Conservation (phyloP, 2,329 filamentous ascomycete species). For the Myriosclerotinia curreyana region DNA sequence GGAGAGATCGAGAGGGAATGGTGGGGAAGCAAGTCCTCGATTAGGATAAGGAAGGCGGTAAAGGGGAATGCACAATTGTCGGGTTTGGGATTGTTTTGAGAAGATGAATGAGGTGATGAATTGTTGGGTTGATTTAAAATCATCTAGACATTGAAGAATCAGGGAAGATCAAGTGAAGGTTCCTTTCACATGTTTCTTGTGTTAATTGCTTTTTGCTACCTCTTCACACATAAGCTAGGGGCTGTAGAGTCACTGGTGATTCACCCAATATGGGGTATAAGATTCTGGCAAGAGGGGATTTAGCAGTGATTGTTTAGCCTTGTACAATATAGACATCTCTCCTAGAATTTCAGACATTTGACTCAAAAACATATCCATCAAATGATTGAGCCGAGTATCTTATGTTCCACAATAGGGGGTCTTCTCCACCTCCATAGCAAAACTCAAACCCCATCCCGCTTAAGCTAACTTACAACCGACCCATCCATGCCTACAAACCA, state of each 20-base stretch:
- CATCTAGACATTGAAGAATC: background rate
- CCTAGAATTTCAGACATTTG: background rate
- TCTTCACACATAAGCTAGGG: background rate
- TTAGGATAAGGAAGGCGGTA: background rate
- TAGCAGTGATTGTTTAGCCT: background rate
- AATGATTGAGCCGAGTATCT: background rate
- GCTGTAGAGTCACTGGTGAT: background rate
- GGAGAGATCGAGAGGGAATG: background rate
- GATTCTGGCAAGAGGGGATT: background rate
- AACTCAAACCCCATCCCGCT: background rate
- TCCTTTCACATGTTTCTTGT: background rate
- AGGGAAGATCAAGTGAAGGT: background rate
- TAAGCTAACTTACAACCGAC: background rate
- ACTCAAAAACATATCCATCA: background rate
- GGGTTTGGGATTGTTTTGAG: background rate
- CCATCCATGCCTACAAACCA: background rate
- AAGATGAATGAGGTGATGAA: background rate
- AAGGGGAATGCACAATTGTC: background rate
- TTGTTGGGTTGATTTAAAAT: background rate
- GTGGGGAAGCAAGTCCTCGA: background rate
- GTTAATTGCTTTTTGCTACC: background rate
- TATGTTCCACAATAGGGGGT: background rate
- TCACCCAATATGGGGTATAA: background rate
- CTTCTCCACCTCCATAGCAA: background rate
- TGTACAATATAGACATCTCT: background rate